Base-by-base conservation (phyloP, 2,329 filamentous ascomycete genomes). In the Thermoascus crustaceus region DNA sequence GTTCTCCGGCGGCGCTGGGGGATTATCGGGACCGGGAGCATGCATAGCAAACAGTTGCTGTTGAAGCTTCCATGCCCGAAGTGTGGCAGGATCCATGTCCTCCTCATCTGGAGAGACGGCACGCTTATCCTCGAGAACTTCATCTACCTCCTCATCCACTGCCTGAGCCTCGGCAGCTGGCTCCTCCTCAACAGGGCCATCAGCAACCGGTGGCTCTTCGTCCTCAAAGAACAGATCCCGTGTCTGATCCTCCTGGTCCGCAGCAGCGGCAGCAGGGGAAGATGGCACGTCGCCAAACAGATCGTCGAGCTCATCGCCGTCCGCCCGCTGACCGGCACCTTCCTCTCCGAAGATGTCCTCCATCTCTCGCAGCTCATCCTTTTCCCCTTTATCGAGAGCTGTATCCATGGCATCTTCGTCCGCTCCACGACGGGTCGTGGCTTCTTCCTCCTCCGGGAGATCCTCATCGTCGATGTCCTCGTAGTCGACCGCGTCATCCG, bases 381-480 rank as follows among this genome's bases (percentile, higher is more conserved):
- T 79, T 22, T 58, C 61, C 9, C 57, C 53, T 24, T 55, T 49
- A 10, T 79, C 76, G 72, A 78, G 3, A 71, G 80, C 56, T 80
- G 77, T 9, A 60, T 66, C 75, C 69, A 80, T 11, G 79, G 64
- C 50, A 68, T 69, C 55, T 71, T 71, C 47, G 32, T 35, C 43
- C n/a, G 30, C 35, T 10, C 39, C 23, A 14, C 39, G 16, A 11
- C 31, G 27, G 24, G 48, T 32, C 7, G 47, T 44, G 9, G 32
- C 39, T 39, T 65, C 62, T 46, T 70, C 68, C 24, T 91, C 85
- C 5, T 91, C 85, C 7, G 86, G 82, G 5, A 94, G 72, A 44
- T 95, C 88, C 54, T 93, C 87, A 56, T 96, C 89, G 46, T 82
- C 82, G 43, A 96, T 88, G 53, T 94, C 85, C 55, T 85, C 86